These are phyloP conservation scores for Thoreauomyces humboldtii DNA, from an alignment of 192 early-diverging fungal species.

Conservation along the genomic window DNA sequence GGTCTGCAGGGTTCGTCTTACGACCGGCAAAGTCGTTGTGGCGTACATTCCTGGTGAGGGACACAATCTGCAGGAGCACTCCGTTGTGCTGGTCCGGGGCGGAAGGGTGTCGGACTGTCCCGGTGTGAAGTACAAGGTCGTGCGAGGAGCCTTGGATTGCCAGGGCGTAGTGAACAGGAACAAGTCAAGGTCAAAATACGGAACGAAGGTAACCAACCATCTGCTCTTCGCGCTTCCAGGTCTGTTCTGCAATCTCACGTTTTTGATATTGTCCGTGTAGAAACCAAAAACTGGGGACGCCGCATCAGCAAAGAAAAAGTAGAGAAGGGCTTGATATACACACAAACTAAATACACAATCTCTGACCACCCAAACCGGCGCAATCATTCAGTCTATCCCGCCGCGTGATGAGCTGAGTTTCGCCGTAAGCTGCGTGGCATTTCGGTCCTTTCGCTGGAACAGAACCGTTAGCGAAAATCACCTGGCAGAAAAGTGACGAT, in stretches of 20 bases:
- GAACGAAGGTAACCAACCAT: conserved; percentile 64
- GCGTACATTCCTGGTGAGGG: conserved; percentile 99
- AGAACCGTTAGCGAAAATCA: too few relatives aligned
- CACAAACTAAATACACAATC: too few relatives aligned
- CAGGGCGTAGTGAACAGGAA: conserved; percentile 87
- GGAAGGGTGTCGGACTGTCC: conserved; percentile 95
- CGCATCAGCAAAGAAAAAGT: conserved; percentile 2
- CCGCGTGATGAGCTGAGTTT: too few relatives aligned
- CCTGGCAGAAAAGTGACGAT: too few relatives aligned
- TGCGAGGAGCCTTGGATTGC: conserved; percentile 90
- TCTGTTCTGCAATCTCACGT: not conserved
- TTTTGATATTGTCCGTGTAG: not conserved
- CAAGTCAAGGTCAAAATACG: conserved; percentile 88
- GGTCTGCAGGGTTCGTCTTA: conserved; percentile 85
- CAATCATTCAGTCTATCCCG: too few relatives aligned
- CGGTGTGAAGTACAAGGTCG: conserved; percentile 94
- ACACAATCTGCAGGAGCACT: conserved; percentile 97
- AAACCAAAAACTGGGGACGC: conserved; percentile 3
- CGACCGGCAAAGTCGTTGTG: conserved; percentile 87
- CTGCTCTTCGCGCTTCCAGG: not conserved
- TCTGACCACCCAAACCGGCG: too few relatives aligned
- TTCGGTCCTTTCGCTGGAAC: too few relatives aligned
- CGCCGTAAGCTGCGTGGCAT: too few relatives aligned
- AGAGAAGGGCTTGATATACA: too few relatives aligned
- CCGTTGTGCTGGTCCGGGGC: conserved; percentile 90